phyloP scores from a whole-genome alignment of 2,329 filamentous ascomycete genomes.

The Hypoxylon sp. region DNA sequence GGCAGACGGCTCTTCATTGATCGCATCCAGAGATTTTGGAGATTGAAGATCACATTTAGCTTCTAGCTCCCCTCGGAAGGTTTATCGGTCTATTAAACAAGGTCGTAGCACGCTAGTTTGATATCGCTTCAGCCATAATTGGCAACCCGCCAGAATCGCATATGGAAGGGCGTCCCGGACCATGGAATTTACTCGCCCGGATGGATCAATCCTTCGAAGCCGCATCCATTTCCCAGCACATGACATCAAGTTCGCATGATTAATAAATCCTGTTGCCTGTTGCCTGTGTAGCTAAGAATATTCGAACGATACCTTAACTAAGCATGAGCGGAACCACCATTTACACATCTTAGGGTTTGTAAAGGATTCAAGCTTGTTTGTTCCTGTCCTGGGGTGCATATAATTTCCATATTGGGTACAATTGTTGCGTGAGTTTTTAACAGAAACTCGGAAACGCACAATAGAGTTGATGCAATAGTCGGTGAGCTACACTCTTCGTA shows the following conservation, averaged over 20 bases:
- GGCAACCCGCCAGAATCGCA: slow-evolving; percentile 34
- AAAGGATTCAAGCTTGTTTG: slow-evolving; percentile 45
- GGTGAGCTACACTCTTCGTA: slow-evolving; percentile 24
- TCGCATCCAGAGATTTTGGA: slow-evolving; percentile 17
- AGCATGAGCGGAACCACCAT: slow-evolving; percentile 1
- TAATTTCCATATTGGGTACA: slow-evolving; percentile 17
- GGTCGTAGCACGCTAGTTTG: slow-evolving; percentile 11
- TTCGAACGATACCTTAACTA: slow-evolving; percentile 21
- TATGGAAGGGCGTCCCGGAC: slow-evolving; percentile 31
- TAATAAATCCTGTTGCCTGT: slow-evolving; percentile 6
- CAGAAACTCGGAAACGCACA: slow-evolving; percentile 19
- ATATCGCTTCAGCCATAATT: slow-evolving; percentile 21
- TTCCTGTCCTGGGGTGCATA: slow-evolving; percentile 39
- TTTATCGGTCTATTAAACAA: slow-evolving; percentile 21
- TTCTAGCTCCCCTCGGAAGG: slow-evolving; percentile 9
- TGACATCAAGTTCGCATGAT: slow-evolving; percentile 30
- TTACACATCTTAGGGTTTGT: slow-evolving; percentile 13
- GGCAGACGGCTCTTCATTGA: slow-evolving; percentile 39
- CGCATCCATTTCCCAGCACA: slow-evolving; percentile 41
- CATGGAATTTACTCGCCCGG: slow-evolving; percentile 31
- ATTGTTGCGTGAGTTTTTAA: background rate
- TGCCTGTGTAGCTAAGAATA: slow-evolving; percentile 18
- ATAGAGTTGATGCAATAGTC: slow-evolving; percentile 31
- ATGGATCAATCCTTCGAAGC: slow-evolving; percentile 41
- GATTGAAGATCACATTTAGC: slow-evolving; percentile 15